Evolutionary conservation across 495 filamentous ascomycete species (phyloP).

Genomic region (Filosporella fistucella): DNA sequence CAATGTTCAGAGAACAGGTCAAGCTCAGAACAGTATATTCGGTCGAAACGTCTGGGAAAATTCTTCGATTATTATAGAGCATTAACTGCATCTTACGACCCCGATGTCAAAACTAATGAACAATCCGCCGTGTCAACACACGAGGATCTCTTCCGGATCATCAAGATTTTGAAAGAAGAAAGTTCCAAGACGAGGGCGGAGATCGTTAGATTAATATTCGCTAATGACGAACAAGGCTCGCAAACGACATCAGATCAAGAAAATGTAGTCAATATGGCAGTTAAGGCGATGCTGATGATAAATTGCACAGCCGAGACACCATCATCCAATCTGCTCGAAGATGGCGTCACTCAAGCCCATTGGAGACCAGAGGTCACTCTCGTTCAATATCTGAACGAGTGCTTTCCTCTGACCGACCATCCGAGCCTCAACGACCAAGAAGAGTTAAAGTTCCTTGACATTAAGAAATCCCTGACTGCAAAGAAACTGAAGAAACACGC

Average conservation of each 20-base stretch:
- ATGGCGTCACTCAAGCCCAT: constrained; percentile 16
- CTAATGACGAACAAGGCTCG: constrained; percentile 1
- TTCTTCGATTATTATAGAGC: constrained; percentile 32
- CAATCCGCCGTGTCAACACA: constrained; percentile 23
- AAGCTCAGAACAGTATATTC: too few species aligned
- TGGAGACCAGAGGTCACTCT: constrained; percentile 26
- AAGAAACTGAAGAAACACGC: constrained; percentile 28
- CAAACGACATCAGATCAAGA: constrained; percentile 6
- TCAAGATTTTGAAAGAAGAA: constrained; percentile 20
- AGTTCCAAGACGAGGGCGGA: too few species aligned
- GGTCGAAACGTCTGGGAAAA: constrained; percentile 17
- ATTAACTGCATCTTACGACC: constrained; percentile 24
- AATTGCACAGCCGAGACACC: constrained; percentile 24
- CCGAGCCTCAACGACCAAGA: constrained; percentile 25
- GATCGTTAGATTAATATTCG: too few species aligned
- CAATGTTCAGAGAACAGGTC: constrained; percentile 15
- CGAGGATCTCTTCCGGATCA: constrained; percentile 27
- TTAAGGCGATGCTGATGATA: constrained; percentile 30
- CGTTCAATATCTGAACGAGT: constrained; percentile 15
- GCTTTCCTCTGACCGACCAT: constrained; percentile 28
- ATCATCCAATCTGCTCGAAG: constrained; percentile 21
- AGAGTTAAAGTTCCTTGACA: too few species aligned
- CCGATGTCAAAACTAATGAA: constrained; percentile 8
- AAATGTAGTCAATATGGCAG: constrained; percentile 28
- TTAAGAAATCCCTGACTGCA: constrained; percentile 24